Conservation (phyloP, 257 asterid species). For the Thymus quinquecostatus region DNA sequence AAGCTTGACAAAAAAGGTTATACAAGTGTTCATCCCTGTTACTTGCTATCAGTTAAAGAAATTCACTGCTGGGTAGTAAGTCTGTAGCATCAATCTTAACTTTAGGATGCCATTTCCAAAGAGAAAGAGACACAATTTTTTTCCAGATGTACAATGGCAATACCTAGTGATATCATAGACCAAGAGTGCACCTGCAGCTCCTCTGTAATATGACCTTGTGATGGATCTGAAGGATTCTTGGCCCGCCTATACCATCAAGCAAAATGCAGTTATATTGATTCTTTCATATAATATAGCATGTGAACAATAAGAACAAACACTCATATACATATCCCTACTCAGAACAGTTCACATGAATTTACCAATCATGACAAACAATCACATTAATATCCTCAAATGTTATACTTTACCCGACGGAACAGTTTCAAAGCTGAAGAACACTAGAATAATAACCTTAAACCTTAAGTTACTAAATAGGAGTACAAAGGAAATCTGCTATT, state of each 20-base stretch:
- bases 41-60: slow-evolving; percentile 1
- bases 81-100: slow-evolving; percentile 17
- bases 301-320: background rate
- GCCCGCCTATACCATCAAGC: slow-evolving; percentile 50
- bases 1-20: background rate
- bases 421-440: slow-evolving; percentile 2
- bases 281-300: slow-evolving; percentile 1
- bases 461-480: background rate
- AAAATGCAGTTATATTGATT: slow-evolving; percentile 18
- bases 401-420: background rate
- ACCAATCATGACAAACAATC: slow-evolving; percentile 8
- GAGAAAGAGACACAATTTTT: slow-evolving; percentile 8
- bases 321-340: slow-evolving; percentile 10
- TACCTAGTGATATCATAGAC: slow-evolving; percentile 67
- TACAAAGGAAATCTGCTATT: slow-evolving; percentile 1
- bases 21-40: slow-evolving; percentile 3
- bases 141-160: background rate
- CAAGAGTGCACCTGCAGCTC: slow-evolving; percentile 69
- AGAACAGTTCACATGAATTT: background rate
- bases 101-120: slow-evolving; percentile 19
- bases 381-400: background rate
- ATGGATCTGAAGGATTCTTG: slow-evolving; percentile 70
- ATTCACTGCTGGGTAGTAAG: slow-evolving; percentile 4
- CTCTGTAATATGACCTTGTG: slow-evolving; percentile 65
- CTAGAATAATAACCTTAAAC: background rate